Conservation (phyloP, 2,329 filamentous ascomycete species). For the Paecilomyces dactylethromorphus region DNA sequence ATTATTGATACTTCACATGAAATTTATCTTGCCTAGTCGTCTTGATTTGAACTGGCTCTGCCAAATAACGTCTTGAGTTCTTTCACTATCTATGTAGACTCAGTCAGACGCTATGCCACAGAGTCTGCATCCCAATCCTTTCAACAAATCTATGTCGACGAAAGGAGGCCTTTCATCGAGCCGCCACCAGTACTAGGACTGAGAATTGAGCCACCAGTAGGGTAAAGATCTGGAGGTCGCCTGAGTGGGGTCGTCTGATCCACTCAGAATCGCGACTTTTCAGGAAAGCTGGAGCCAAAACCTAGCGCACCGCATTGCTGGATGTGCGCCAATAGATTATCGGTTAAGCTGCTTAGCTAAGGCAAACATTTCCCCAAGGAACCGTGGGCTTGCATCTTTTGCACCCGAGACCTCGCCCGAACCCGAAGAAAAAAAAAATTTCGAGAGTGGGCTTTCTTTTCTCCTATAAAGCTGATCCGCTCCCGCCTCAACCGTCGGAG, state of each 20-base stretch:
- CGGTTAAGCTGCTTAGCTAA: constrained; percentile 1
- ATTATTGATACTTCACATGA: no score
- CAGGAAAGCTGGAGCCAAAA: background rate
- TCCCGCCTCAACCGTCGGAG: constrained; percentile 17
- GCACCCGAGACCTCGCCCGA: background rate
- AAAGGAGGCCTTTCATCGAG: no score
- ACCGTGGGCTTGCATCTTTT: background rate
- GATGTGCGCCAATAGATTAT: background rate
- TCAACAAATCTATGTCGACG: no score
- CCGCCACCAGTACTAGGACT: no score
- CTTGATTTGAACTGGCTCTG: no score
- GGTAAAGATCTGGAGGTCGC: background rate
- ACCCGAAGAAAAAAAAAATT: constrained; percentile 2
- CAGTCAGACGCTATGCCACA: no score
- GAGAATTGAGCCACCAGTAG: background rate
- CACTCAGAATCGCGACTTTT: background rate
- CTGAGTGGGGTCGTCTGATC: background rate
- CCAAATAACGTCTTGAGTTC: no score
- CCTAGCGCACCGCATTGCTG: background rate
- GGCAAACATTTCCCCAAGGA: background rate
- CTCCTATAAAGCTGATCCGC: constrained; percentile 13
- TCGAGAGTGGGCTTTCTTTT: constrained; percentile 14
- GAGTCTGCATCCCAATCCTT: no score
- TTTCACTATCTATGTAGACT: no score
- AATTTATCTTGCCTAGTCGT: no score